Evolutionary conservation across 352 stramenopile genomes (phyloP), one percentile per base, ranked within the genome.

Genomic region (Blastocystis sp.): DNA sequence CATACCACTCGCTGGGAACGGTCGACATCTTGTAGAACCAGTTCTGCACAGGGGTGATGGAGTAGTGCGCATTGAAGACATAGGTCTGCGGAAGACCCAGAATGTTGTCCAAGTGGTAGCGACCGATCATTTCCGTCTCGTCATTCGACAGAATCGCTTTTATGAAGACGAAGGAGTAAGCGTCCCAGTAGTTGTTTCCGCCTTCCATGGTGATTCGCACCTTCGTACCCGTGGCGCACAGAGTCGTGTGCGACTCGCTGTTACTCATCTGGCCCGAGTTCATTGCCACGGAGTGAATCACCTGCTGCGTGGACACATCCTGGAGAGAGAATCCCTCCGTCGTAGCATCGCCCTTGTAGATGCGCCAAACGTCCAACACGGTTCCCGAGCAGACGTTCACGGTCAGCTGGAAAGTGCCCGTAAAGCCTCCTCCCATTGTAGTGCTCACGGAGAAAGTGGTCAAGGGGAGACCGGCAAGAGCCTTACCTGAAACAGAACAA

Each of bases 1-100:
- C 41, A 21, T 79, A 79, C 69, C 69, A 79, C 28, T 79, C 62
- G 40, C 19, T 19, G 56, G 69, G 69, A 2, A 79, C 69, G n/a
- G 17, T 43, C 10, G 41, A 40, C 69, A 79, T 79, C 69, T 79
- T 79, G 56, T 79, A 79, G 28, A 62, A 79, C 69, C 69, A 79
- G 5, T 62, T 38, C 28, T 64, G 21, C 28, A 5, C 28, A 23
- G 41, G 28, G n/a, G 21, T 11, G 7, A 76, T 56, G 14, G 40
- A 28, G 66, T 59, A 76, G 23, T 23, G 28, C 17, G 40, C 19
- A 56, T 56, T 52, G 1, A 76, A 19, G 1, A 76, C 11, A 56
- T 9, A 34, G 3, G 14, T 56, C 21, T 23, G 48, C n/a, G 34
- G 66, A 52, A 76, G 66, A 4, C 1, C 7, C 23, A 84, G 74